Percentiles rank a stretch among this genome's conserved stretches.
Evolutionary conservation across 2,329 filamentous ascomycete genomes (phyloP).

Genomic region (Apiospora sp.): DNA sequence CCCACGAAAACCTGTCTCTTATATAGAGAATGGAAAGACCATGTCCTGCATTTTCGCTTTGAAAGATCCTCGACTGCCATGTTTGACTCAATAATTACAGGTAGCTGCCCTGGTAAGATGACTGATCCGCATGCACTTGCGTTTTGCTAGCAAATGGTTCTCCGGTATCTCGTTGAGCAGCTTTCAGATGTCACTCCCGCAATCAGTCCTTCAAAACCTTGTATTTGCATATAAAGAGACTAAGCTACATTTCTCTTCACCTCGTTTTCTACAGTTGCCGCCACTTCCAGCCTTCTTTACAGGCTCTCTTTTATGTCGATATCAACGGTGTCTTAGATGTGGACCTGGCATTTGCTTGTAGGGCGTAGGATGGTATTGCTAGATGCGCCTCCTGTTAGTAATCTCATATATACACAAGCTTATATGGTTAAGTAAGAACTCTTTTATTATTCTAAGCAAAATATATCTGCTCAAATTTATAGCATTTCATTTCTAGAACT

Average conservation of each 20-base stretch:
- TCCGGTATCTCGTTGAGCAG: no score
- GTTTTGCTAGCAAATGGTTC: background rate
- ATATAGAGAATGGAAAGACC: background rate
- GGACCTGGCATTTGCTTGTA: no score
- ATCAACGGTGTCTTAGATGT: background rate
- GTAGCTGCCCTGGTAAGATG: background rate
- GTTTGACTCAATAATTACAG: background rate
- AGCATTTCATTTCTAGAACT: background rate
- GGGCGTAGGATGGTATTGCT: background rate
- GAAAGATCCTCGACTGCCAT: background rate
- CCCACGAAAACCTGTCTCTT: background rate
- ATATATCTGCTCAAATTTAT: background rate
- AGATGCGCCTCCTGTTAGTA: background rate
- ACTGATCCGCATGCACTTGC: background rate
- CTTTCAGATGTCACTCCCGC: no score
- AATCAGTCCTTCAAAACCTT: no score
- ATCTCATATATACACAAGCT: no score
- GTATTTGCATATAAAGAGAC: no score
- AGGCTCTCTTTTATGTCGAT: background rate
- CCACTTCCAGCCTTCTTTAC: background rate
- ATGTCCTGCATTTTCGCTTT: background rate
- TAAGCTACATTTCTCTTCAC: no score
- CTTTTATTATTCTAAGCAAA: background rate
- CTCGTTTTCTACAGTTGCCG: background rate
- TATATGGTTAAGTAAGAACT: no score